Conservation (phyloP, 495 filamentous ascomycete genomes). For the Neohortaea acidophila region DNA sequence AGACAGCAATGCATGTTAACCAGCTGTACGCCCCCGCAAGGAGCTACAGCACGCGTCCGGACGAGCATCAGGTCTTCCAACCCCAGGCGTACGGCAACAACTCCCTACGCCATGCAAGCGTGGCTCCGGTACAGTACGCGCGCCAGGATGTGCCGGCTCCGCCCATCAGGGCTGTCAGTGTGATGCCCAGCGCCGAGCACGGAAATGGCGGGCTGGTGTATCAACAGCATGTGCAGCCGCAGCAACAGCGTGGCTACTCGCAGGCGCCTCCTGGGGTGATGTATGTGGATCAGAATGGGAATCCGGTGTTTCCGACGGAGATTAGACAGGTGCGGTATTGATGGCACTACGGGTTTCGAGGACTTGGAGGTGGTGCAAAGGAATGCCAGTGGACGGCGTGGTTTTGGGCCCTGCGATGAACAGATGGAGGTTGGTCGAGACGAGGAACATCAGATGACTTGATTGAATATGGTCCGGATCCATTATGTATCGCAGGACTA, state of each 20-base stretch:
- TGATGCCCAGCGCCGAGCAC: conserved; percentile 10
- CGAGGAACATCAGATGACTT: too few relatives aligned
- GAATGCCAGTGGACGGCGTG: neutral
- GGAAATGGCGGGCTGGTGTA: neutral
- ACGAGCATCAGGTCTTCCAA: conserved; percentile 2
- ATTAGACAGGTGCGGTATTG: conserved; percentile 9
- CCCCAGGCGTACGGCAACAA: conserved; percentile 1
- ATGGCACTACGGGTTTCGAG: too few relatives aligned
- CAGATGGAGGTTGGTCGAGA: too few relatives aligned
- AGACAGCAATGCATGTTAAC: conserved; percentile 5
- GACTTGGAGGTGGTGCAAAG: too few relatives aligned
- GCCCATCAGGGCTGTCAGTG: conserved; percentile 11
- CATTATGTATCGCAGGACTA: too few relatives aligned
- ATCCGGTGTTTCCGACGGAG: conserved; percentile 8
- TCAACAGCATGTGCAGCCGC: neutral
- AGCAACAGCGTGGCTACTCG: conserved; percentile 2
- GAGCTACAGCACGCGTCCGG: conserved; percentile 13
- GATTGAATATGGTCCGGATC: too few relatives aligned
- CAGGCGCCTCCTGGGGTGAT: conserved; percentile 8
- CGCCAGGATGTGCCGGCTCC: conserved; percentile 8
- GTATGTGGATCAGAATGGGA: conserved; percentile 17
- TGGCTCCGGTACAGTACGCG: conserved; percentile 13
- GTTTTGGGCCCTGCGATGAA: too few relatives aligned
- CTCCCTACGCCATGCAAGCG: conserved; percentile 13
- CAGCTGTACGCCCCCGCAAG: conserved; percentile 1